Percentiles rank a stretch among this genome's conserved stretches.
Evolutionary conservation across 352 stramenopile species (phyloP).

Genomic region (Elongisporangium prolatum): DNA sequence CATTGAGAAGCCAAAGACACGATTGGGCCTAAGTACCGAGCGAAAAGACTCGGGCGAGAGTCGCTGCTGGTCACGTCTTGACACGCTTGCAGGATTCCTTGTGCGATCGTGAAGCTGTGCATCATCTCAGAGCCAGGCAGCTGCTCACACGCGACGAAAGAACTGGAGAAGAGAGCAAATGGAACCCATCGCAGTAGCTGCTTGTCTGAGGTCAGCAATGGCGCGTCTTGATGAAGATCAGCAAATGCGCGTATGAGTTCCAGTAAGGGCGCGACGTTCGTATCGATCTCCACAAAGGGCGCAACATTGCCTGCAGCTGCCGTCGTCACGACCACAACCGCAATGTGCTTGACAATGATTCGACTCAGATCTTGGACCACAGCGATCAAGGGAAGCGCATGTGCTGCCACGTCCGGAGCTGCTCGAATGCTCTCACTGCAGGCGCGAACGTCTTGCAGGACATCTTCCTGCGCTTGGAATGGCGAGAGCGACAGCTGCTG

Average conservation of each 20-base stretch:
- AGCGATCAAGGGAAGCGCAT: neutral
- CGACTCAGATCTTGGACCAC: constrained; percentile 31
- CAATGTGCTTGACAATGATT: constrained; percentile 13
- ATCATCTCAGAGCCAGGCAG: constrained; percentile 22
- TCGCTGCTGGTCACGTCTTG: constrained; percentile 6
- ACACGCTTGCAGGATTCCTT: constrained; percentile 19
- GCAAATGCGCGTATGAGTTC: constrained; percentile 18
- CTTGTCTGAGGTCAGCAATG: constrained; percentile 3
- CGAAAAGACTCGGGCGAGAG: constrained; percentile 13
- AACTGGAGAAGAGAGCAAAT: constrained; percentile 28
- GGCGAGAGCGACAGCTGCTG: neutral
- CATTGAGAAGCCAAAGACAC: constrained; percentile 45
- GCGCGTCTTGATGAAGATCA: neutral
- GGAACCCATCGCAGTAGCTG: constrained; percentile 31
- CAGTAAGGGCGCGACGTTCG: constrained; percentile 22
- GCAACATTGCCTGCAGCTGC: constrained; percentile 5
- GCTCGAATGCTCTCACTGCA: neutral
- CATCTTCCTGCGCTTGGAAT: neutral
- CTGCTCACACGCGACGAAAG: constrained; percentile 22
- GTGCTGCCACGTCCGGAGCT: neutral
- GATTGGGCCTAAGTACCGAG: constrained; percentile 29
- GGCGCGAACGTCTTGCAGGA: neutral
- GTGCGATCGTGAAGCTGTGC: constrained; percentile 13
- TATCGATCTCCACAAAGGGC: constrained; percentile 18
- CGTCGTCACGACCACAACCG: constrained; percentile 5